These are phyloP conservation scores for Whalleya microplaca DNA, from an alignment of 2,329 filamentous ascomycete species.

Conservation along the genomic window DNA sequence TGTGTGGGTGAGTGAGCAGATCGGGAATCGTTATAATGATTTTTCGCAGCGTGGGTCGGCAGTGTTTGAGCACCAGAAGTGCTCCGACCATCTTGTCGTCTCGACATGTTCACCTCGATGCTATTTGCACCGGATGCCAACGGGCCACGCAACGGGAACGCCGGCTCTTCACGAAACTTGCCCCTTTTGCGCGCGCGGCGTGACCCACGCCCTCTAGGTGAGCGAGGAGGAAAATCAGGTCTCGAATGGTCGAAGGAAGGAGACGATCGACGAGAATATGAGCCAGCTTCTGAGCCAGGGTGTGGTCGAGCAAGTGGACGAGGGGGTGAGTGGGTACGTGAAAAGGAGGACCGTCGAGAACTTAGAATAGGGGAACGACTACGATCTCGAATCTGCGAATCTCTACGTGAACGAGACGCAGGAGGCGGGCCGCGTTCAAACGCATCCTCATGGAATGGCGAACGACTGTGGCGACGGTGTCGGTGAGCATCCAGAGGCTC, in stretches of 20 bases:
- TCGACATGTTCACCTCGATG: constrained; percentile 54
- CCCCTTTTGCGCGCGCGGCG: constrained; percentile 40
- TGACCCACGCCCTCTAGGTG: constrained; percentile 34
- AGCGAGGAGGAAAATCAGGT: constrained; percentile 31
- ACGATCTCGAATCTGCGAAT: constrained; percentile 30
- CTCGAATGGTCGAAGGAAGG: constrained; percentile 29
- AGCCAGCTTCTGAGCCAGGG: constrained; percentile 30
- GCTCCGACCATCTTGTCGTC: constrained; percentile 42
- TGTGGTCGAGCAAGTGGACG: constrained; percentile 27
- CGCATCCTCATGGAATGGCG: constrained; percentile 29
- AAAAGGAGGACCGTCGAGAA: constrained; percentile 38
- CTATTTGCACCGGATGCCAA: constrained; percentile 52
- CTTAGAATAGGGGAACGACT: constrained; percentile 33
- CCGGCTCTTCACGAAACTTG: constrained; percentile 45
- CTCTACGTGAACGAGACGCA: constrained; percentile 22
- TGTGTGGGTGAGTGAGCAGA: constrained; percentile 59
- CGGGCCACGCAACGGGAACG: constrained; percentile 41
- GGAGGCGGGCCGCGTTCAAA: constrained; percentile 24
- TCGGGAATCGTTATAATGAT: constrained; percentile 43
- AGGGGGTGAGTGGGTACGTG: constrained; percentile 36
- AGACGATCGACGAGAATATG: constrained; percentile 32
- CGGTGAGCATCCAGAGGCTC: constrained; percentile 29
- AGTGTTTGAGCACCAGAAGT: constrained; percentile 40
- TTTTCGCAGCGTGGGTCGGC: constrained; percentile 42
- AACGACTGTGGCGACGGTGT: constrained; percentile 31